Conservation (phyloP, 1,284 basidiomycete genomes). For the Heterobasidion irregulare region DNA sequence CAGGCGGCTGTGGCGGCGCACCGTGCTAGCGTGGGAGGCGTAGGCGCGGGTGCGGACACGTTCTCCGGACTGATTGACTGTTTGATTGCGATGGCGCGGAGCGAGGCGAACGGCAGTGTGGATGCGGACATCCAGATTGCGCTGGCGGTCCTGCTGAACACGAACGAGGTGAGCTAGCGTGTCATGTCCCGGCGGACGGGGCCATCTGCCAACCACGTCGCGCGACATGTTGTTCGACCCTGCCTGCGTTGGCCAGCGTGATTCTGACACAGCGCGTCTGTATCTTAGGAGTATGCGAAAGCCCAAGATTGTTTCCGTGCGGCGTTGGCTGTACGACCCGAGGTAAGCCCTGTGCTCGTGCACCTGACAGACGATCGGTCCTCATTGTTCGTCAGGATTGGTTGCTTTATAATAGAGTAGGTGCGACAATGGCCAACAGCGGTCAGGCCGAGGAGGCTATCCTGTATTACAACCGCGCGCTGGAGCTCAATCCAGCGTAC, state of each 20-base stretch:
- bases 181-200: not conserved
- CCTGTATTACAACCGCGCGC: conserved; percentile 83
- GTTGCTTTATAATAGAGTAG: conserved; percentile 92
- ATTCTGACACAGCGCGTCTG: not conserved
- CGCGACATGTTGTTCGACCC: too few relatives aligned
- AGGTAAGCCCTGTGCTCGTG: conserved; percentile 44
- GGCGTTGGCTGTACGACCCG: conserved; percentile 81
- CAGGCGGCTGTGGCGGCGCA: conserved; percentile 35
- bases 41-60: conserved; percentile 24
- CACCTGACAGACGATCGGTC: not conserved
- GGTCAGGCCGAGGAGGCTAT: conserved; percentile 81
- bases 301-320: conserved; percentile 93
- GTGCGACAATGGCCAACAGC: conserved; percentile 92
- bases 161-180: conserved; percentile 59
- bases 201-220: too few relatives aligned
- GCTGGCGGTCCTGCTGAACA: conserved; percentile 88
- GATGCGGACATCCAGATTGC: conserved; percentile 97
- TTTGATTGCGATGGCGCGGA: conserved; percentile 62
- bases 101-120: conserved; percentile 45
- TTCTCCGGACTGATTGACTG: conserved; percentile 48
- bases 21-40: conserved; percentile 20
- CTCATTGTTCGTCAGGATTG: conserved; percentile 61
- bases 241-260: too few relatives aligned
- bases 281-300: conserved; percentile 72
- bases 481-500: conserved; percentile 88